These are phyloP conservation scores for Ramaria rubella DNA, from an alignment of 768 basidiomycete species.

Conservation along the genomic window DNA sequence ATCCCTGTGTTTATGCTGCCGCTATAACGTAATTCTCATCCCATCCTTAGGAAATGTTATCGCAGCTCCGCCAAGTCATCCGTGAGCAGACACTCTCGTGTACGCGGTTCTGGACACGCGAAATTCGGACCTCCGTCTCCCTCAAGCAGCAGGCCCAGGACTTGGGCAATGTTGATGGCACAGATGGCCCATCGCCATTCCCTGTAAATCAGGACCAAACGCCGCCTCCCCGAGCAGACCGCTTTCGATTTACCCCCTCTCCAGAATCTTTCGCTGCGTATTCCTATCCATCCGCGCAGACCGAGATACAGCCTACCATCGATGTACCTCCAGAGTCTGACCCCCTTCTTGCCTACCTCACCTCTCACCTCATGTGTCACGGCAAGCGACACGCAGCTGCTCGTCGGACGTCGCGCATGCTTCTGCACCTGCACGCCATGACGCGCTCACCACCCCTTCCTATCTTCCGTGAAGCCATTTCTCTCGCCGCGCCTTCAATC, in stretches of 20 bases:
- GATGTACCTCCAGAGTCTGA: constrained; percentile 70
- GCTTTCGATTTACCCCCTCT: constrained; percentile 3
- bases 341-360: constrained; percentile 63
- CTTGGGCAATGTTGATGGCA: no score
- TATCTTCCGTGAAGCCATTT: constrained; percentile 67
- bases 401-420: constrained; percentile 49
- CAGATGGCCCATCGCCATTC: no score
- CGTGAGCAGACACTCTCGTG: not conserved
- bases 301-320: constrained; percentile 20
- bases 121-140: no score
- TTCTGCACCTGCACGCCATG: constrained; percentile 65
- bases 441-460: constrained; percentile 77
- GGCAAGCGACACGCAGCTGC: constrained; percentile 61
- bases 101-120: no score
- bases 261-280: not conserved
- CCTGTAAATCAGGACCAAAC: no score
- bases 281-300: not conserved
- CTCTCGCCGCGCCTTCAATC: constrained; percentile 64
- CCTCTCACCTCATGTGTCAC: constrained; percentile 53
- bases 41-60: not conserved
- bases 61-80: not conserved
- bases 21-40: no score
- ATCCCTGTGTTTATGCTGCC: no score
- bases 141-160: no score
- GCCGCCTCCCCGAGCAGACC: no score